phyloP scores from a whole-genome alignment of 2,329 filamentous ascomycete species.

The Neopestalotiopsis sp. region DNA sequence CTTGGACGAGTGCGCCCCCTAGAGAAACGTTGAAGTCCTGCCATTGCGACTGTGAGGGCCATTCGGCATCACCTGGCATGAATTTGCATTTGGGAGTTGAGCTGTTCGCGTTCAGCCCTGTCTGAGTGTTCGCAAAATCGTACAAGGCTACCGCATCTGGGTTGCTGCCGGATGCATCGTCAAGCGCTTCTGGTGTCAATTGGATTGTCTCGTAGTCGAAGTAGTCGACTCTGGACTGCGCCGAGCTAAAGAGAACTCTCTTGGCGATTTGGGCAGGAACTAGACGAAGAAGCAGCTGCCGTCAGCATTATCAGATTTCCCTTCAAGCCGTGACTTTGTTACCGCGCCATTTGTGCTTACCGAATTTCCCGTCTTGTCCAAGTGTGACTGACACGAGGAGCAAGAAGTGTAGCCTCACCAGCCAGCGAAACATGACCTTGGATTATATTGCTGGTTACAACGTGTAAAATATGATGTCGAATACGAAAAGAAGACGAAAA shows the following conservation, averaged over 20 bases:
- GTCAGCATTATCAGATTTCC: not conserved
- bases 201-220: slow-evolving; percentile 5
- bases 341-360: not conserved
- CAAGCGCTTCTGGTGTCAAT: not conserved
- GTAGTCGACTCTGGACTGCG: not conserved
- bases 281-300: not conserved
- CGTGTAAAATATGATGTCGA: no score
- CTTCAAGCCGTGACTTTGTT: no score
- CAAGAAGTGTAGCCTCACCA: not conserved
- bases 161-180: not conserved
- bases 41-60: slow-evolving; percentile 36
- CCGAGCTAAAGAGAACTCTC: not conserved
- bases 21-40: slow-evolving; percentile 41
- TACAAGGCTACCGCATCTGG: not conserved
- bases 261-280: not conserved
- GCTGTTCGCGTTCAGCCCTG: not conserved
- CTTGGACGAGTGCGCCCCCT: slow-evolving; percentile 37
- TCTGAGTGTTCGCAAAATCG: not conserved
- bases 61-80: slow-evolving; percentile 37
- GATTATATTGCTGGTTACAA: no score
- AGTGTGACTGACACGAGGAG: not conserved
- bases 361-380: not conserved
- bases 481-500: no score
- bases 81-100: slow-evolving; percentile 34
- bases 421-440: not conserved